Evolutionary conservation across 495 filamentous ascomycete genomes (phyloP).

Genomic region (Neurospora africana): DNA sequence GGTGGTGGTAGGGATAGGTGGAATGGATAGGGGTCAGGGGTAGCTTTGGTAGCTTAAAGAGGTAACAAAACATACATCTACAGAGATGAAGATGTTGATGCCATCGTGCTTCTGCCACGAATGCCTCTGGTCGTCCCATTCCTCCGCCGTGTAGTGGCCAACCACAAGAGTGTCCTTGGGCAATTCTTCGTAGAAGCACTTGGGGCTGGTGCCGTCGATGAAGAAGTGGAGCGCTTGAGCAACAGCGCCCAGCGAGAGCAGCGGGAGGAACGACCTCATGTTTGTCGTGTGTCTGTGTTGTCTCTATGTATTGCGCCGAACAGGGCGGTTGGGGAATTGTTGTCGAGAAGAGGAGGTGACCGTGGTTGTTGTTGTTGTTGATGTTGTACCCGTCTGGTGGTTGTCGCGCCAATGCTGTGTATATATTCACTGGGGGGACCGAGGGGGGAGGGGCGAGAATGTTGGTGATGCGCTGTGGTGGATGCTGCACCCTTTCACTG

Average conservation of each 20-base stretch:
- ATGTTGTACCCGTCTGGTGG: neutral
- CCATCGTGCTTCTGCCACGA: slow-evolving; percentile 58
- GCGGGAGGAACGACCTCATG: slow-evolving; percentile 42
- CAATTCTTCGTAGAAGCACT: slow-evolving; percentile 97
- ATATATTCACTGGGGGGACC: neutral
- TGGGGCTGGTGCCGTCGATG: slow-evolving; percentile 69
- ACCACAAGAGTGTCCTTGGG: slow-evolving; percentile 94
- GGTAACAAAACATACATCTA: slow-evolving; percentile 46
- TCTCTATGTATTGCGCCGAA: neutral
- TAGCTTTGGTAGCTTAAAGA: neutral
- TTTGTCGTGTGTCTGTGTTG: slow-evolving; percentile 5
- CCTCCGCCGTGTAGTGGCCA: slow-evolving; percentile 76
- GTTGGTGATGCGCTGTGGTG: neutral
- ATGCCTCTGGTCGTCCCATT: slow-evolving; percentile 57
- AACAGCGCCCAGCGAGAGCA: slow-evolving; percentile 38
- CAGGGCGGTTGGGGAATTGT: neutral
- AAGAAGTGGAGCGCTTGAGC: slow-evolving; percentile 89
- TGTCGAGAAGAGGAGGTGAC: neutral
- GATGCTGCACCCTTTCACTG: neutral
- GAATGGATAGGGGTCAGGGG: slow-evolving; percentile 1
- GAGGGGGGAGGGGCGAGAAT: neutral
- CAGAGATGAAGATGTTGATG: slow-evolving; percentile 77
- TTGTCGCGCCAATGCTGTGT: neutral
- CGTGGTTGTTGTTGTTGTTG: neutral
- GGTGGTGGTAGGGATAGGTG: neutral